Percentiles rank a stretch among this genome's conserved stretches.
Conservation (phyloP, 139 green algal species). For the Zygnema cylindricum region DNA sequence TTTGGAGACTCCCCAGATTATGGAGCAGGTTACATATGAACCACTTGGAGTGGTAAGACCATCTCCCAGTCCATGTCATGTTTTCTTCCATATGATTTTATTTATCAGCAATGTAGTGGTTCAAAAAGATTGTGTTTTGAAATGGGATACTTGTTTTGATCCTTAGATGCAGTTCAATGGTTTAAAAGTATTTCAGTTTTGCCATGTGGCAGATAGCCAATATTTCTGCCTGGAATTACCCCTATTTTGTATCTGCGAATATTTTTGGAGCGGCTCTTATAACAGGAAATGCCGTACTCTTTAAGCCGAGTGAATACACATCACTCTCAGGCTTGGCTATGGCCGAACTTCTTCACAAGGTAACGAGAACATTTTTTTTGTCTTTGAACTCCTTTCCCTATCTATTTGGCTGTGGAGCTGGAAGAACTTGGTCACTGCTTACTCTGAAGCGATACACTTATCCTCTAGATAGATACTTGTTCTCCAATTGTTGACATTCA, state of each 20-base stretch:
- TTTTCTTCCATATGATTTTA: no score
- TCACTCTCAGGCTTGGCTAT: constrained; percentile 40
- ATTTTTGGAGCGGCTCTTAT: constrained; percentile 53
- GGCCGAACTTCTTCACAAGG: constrained; percentile 46
- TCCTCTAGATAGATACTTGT: no score
- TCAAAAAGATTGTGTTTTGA: not conserved
- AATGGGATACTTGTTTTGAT: not conserved
- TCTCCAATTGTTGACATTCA: no score
- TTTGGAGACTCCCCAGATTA: constrained; percentile 10
- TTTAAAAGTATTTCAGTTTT: not conserved
- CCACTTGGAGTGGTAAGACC: constrained; percentile 48
- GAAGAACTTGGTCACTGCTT: no score
- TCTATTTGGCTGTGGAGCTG: no score
- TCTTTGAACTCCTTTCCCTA: no score
- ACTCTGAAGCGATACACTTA: no score
- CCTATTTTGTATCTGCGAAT: constrained; percentile 56
- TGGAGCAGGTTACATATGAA: constrained; percentile 48
- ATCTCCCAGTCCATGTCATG: not conserved
- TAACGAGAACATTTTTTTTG: no score
- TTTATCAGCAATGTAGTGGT: no score
- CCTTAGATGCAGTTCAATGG: not conserved
- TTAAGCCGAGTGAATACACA: constrained; percentile 59
- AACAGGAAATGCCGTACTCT: constrained; percentile 56
- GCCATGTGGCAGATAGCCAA: constrained; percentile 55
- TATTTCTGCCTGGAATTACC: constrained; percentile 60